phyloP scores from a whole-genome alignment of 78 protist species.

The Dictyostelium brefeldianum region DNA sequence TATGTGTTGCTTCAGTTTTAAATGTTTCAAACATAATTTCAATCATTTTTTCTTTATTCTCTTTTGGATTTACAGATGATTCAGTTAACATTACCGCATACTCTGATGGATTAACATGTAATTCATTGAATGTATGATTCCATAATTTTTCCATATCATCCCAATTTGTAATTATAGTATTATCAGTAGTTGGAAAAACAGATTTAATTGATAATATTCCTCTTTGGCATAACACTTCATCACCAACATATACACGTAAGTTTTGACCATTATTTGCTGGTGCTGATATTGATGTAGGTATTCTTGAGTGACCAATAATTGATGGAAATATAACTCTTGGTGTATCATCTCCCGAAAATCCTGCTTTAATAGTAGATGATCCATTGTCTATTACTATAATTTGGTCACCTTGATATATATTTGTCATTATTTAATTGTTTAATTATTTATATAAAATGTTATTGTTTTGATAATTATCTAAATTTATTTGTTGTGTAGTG shows the following conservation, averaged over 20 bases:
- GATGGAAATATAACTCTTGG: constrained; percentile 30
- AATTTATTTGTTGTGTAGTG: too few species aligned
- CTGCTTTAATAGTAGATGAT: neutral
- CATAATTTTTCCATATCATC: too few species aligned
- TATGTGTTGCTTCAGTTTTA: constrained; percentile 92
- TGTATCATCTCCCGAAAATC: neutral
- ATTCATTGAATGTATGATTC: constrained; percentile 23
- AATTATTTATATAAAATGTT: too few species aligned
- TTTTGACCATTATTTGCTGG: constrained; percentile 65
- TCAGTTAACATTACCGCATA: constrained; percentile 94
- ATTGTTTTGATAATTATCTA: too few species aligned
- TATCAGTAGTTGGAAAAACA: neutral
- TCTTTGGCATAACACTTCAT: neutral
- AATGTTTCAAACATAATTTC: constrained; percentile 21
- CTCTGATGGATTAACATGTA: neutral
- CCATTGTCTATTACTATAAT: neutral
- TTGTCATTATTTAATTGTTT: too few species aligned
- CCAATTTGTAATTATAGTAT: too few species aligned
- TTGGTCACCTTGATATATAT: too few species aligned
- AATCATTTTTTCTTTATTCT: constrained; percentile 91
- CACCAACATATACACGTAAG: neutral
- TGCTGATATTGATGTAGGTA: too few species aligned
- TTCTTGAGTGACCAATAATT: constrained; percentile 19
- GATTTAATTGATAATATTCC: constrained; percentile 4
- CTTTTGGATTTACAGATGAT: constrained; percentile 84